Evolutionary conservation across 106 monocot genomes (phyloP), one percentile per base, ranked within the genome.

Genomic region (Phalaenopsis aphrodite): DNA sequence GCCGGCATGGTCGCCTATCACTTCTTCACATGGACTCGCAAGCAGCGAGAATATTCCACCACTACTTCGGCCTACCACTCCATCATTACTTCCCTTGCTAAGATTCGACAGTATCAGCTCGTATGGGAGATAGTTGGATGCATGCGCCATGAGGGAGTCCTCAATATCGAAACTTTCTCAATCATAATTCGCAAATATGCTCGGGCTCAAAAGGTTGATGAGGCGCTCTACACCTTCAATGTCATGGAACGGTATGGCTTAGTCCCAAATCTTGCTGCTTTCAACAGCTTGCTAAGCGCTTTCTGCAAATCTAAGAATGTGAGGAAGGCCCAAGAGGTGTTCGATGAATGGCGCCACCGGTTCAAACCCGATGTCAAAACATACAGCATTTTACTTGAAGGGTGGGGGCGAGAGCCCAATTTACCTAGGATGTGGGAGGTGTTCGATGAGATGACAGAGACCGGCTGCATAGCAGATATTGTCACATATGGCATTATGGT

Each of bases 401-500:
- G 99, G 2, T 99, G 99, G 99, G 98, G 99, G 10, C 72, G 88
- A 77, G 99, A 79, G 8, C 99, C 99, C 1, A 92, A 99, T 56
- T 57, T 99, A 80, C 91, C 93, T 0, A 99, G 87, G 75, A 93
- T 95, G 83, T 78, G 89, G 21, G 84, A 95, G 73, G 79, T 95
- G 14, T 90, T 89, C 37, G 42, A 68, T 1, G 85, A 88, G 78
- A 99, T 95, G 99, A 47, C 77, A 1, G 86, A 78, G 2, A 78
- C 74, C 7, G 92, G 91, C 1, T 94, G 91, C 47, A 80, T 88
- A n/a, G 87, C 95, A 3, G 99, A 99, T 76, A 85, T 93, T 8
- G 91, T 99, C 41, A 99, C 99, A 0, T 99, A 99, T 41, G 93
- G 99, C 8, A 95, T 99, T 55, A 91, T 99, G 94, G 93, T 99